Conservation (phyloP, 257 asterid species). For the Lantana camara region DNA sequence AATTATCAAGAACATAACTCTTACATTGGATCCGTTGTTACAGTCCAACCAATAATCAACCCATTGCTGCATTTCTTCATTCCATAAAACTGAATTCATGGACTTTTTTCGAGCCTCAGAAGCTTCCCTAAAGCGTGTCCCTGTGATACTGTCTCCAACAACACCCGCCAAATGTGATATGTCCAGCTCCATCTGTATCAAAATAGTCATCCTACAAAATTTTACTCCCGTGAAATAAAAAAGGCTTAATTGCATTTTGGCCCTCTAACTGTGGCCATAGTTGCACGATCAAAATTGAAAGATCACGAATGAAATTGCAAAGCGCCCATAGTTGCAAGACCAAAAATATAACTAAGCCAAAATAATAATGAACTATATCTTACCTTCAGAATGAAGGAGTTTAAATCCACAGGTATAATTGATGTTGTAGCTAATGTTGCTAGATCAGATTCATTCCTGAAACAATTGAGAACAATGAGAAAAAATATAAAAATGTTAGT, state of each 20-base stretch:
- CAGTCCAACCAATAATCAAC: slow-evolving; percentile 76
- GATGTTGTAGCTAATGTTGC: slow-evolving; percentile 73
- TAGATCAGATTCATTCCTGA: slow-evolving; percentile 70
- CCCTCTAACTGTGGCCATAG: neutral
- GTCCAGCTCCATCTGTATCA: slow-evolving; percentile 84
- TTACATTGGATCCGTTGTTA: slow-evolving; percentile 41
- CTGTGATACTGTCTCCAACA: slow-evolving; percentile 48
- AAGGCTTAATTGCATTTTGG: neutral
- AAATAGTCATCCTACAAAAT: too few species aligned
- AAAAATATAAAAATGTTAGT: neutral
- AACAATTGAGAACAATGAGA: neutral
- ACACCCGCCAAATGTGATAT: slow-evolving; percentile 60
- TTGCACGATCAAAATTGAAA: neutral
- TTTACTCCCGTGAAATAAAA: too few species aligned
- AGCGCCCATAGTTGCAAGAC: neutral
- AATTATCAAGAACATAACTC: neutral
- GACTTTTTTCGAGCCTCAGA: slow-evolving; percentile 65
- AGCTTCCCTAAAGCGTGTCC: slow-evolving; percentile 46
- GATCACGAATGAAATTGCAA: neutral
- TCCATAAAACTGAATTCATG: slow-evolving; percentile 73
- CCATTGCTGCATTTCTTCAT: slow-evolving; percentile 76
- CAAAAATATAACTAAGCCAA: neutral
- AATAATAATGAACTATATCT: neutral
- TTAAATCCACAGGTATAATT: slow-evolving; percentile 87
- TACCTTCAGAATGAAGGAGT: slow-evolving; percentile 80